Base-by-base conservation (phyloP, 1,284 basidiomycete genomes). In the Rhodotorula sp. region DNA sequence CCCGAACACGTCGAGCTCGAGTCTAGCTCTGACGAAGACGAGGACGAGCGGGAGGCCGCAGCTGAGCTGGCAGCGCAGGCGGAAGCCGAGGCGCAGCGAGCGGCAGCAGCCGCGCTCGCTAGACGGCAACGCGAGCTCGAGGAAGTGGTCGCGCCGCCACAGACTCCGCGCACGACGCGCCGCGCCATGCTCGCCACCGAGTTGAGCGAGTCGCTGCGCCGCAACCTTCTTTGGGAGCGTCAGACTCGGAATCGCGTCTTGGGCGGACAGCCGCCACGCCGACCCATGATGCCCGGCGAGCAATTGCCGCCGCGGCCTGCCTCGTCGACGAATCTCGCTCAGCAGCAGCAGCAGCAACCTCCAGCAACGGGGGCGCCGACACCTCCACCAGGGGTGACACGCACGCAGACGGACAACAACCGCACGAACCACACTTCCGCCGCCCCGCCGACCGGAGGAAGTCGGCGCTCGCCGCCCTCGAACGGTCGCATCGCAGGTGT, bases 171-270 rank as follows among this genome's bases (percentile, higher is more conserved):
- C 44, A 92, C 93, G 49, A 93, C 91, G 24, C 85, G 92, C 7
- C 84, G 90, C 60, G 86, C 87, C 77, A 94, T 95, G 91, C 84
- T 95, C 62, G 84, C 87, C 68, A 89, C 88, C 30, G 93, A 95
- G 81, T 83, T 95, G 78, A 90, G 90, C 59, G 93, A 95, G 82
- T 90, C 88, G 71, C 81, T 95, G 70, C 84, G 93, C 29, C 83
- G 89, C 61, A 91, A 94, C 77, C 78, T 95, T 74, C 81, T 95
- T 8, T 93, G 92, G 91, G 90, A 93, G 78, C 85, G 92, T 6
- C 76, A 78, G 60, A 76, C 64, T 20, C 69, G 74, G 15, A 75
- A 75, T 33, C 62, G 69, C 22, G 62, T 69, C 44, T 55, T 75
- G 55, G 73, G 73, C 12, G 71, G 71, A 1, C 62, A 51, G 1